Conservation (phyloP, 179 eudicot genomes). For the Beta macrorhiza region DNA sequence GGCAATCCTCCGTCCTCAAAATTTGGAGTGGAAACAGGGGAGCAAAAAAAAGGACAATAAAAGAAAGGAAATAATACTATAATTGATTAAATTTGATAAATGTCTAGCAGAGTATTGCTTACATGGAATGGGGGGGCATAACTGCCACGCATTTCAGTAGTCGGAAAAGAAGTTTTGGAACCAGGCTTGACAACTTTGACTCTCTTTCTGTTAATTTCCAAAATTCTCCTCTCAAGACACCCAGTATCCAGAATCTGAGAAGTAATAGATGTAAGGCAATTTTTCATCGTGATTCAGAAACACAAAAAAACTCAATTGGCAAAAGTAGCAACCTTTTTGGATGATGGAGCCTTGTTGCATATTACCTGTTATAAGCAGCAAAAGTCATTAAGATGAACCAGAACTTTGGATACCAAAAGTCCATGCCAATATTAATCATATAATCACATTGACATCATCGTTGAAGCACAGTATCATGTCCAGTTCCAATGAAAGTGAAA, state of each 20-base stretch:
- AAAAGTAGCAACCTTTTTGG: constrained; percentile 58
- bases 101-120: constrained; percentile 30
- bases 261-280: constrained; percentile 7
- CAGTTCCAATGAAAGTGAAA: neutral
- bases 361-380: constrained; percentile 51
- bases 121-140: constrained; percentile 98
- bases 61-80: neutral
- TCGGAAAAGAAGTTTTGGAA: constrained; percentile 88
- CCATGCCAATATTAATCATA: neutral
- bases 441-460: neutral
- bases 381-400: constrained; percentile 6
- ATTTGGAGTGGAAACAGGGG: neutral
- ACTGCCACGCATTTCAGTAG: constrained; percentile 86
- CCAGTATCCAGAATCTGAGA: constrained; percentile 65
- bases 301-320: neutral
- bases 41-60: neutral
- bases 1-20: neutral
- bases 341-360: constrained; percentile 76
- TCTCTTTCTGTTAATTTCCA: constrained; percentile 85
- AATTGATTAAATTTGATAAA: neutral
- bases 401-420: neutral
- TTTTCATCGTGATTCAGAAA: neutral
- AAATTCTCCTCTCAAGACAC: constrained; percentile 80
- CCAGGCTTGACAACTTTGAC: constrained; percentile 93
- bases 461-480: neutral